These are phyloP conservation scores for Ilex paraguariensis DNA, from an alignment of 305 asterid species.

Conservation along the genomic window DNA sequence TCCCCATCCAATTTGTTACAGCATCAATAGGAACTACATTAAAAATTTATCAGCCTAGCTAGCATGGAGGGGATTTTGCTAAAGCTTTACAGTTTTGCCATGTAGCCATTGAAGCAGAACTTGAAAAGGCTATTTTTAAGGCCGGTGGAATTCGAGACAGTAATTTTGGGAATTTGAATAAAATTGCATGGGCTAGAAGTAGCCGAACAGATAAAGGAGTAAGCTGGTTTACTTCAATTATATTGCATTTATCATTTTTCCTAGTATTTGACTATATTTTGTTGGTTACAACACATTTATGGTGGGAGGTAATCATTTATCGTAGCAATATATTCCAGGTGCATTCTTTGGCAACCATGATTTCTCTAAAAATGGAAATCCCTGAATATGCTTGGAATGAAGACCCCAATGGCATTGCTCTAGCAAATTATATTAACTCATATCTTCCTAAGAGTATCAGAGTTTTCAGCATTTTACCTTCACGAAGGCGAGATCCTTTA, in stretches of 20 bases:
- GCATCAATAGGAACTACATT: neutral
- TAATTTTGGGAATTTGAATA: conserved; percentile 80
- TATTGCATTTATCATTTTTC: too few species aligned
- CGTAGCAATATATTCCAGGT: conserved; percentile 42
- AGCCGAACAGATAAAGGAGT: conserved; percentile 99
- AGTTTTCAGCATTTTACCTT: conserved; percentile 90
- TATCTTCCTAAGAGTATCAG: conserved; percentile 68
- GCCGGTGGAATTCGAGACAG: conserved; percentile 94
- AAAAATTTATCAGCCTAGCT: conserved; percentile 10
- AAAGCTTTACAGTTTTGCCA: conserved; percentile 23
- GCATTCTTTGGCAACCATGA: conserved; percentile 90
- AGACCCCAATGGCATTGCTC: conserved; percentile 78
- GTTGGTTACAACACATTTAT: too few species aligned
- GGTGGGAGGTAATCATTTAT: conserved; percentile 3
- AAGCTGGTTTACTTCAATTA: conserved; percentile 14
- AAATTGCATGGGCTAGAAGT: conserved; percentile 93
- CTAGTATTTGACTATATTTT: too few species aligned
- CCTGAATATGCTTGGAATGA: conserved; percentile 83
- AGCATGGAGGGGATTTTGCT: conserved; percentile 18
- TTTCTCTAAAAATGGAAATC: conserved; percentile 88
- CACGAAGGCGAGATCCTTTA: conserved; percentile 52
- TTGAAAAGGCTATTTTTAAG: conserved; percentile 75
- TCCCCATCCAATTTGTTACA: neutral
- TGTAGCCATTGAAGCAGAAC: conserved; percentile 90
- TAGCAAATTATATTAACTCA: conserved; percentile 57